Base-by-base conservation (phyloP, 306 rosid species). In the Alnus rubra region DNA sequence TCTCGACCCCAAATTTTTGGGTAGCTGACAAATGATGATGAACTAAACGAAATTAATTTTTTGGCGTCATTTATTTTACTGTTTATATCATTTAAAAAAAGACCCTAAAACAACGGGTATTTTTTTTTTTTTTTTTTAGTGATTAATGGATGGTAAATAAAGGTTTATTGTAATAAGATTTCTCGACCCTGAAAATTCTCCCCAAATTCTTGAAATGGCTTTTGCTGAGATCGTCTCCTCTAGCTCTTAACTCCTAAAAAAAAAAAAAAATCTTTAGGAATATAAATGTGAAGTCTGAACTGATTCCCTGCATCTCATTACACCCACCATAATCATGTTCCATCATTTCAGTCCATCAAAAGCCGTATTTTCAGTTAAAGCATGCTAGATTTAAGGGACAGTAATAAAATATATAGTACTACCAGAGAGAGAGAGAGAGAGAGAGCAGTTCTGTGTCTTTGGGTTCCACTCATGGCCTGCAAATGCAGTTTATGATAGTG, bases 321-420 rank as follows among this genome's bases (percentile, higher is more conserved):
- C 31, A n/a, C 31, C 54, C 33, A 74, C n/a, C 74, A 42, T 54
- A 67, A 75, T 74, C 55, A 80, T 82, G 84, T 65, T 75, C 79
- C 78, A 87, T 89, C 85, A 88, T 88, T 84, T 86, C 71, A 70
- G 14, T 44, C 69, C 53, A 76, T 86, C 71, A 73, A 75, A 86
- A 84, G 80, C 85, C 86, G 87, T 75, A 87, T 84, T 73, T 80
- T 82, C 77, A 54, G 88, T 69, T 78, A 80, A 76, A 86, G 87
- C 84, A 78, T 55, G 83, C 79, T 76, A 80, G 51, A 82, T 74
- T 82, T 65, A 74, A 31, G 78, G 80, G 74, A 65, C 76, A 48
- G 5, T 9, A 52, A 80, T 8, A 59, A 77, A 59, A 15, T 16
- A 39, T 23, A 23, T 23, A 23, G 0, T 14, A 10, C 5, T 65